Evolutionary conservation across 768 basidiomycete genomes (phyloP).

Genomic region (Nidularia sp.): DNA sequence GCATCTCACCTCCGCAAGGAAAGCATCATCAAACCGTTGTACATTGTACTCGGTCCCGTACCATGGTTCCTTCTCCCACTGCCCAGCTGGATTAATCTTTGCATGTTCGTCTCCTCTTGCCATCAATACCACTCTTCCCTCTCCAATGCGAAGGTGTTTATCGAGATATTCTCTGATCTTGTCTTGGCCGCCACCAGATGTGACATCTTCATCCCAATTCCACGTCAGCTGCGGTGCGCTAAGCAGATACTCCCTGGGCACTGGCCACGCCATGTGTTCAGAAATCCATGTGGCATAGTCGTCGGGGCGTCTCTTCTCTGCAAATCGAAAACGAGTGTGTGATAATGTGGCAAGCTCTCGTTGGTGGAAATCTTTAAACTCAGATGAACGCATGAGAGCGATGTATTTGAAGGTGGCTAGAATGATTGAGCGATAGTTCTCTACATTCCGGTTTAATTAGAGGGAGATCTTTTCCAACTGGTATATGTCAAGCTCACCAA

Average conservation of each 20-base stretch:
- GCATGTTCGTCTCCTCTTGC: conserved; percentile 65
- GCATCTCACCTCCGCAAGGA: conserved; percentile 45
- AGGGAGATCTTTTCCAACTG: background rate
- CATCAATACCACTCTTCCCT: conserved; percentile 73
- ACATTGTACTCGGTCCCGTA: conserved; percentile 88
- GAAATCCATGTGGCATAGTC: conserved; percentile 75
- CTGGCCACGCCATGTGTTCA: conserved; percentile 74
- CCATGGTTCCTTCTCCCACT: conserved; percentile 82
- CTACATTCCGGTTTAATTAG: conserved; percentile 29
- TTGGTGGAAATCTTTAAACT: conserved; percentile 65
- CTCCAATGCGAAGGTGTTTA: conserved; percentile 42
- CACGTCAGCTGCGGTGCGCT: conserved; percentile 66
- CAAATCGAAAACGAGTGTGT: conserved; percentile 76
- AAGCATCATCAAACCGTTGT: conserved; percentile 60
- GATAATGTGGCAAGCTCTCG: conserved; percentile 71
- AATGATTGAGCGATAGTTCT: conserved; percentile 70
- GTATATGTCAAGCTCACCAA: conserved; percentile 51
- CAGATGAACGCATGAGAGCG: conserved; percentile 57
- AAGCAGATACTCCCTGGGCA: conserved; percentile 74
- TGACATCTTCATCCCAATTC: conserved; percentile 61
- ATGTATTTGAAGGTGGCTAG: conserved; percentile 77
- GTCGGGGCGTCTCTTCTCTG: conserved; percentile 79
- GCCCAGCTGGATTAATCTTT: conserved; percentile 34
- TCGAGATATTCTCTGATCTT: conserved; percentile 64
- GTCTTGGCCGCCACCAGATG: conserved; percentile 32